Evolutionary conservation across 805 yeast species (phyloP), one percentile per base, ranked within the genome.

Genomic region (Ogataea neopini): DNA sequence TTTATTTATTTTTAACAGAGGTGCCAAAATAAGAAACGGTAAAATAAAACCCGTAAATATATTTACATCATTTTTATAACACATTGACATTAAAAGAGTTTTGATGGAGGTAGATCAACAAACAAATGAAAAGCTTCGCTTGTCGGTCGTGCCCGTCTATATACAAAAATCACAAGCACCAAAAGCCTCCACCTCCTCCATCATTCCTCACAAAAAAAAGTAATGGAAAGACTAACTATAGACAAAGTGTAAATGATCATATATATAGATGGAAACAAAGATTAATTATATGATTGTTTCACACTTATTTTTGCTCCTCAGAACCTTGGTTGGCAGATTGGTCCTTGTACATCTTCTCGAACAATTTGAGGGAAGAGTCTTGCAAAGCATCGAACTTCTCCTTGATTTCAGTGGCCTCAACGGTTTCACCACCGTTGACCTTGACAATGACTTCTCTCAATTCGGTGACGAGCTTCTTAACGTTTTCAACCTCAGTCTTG

Each of bases 341-440:
- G 55, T 67, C 68, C 61, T 69, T 69, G 68, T 69, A 81, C 69
- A 81, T 79, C 76, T 85, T 81, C 72, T 84, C 88, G 66, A 87
- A 86, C 58, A 86, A 77, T 69, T 83, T 83, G 74, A 87, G 76
- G 14, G 92, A 82, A 59, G 84, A 77, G 62, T 74, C 80, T 73
- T 86, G 91, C 68, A 86, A 74, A 63, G 81, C 87, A 56, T 84
- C 89, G 58, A 88, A 81, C 77, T 82, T 79, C 59, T 80, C 72
- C 78, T 84, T 84, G 70, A 87, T 76, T 58, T 75, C 80, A 51
- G 76, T 64, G 47, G 78, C 69, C 57, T 75, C 81, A 57, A 79
- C 80, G 40, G 52, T 45, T 41, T 74, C 79, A 53, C 77, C 81
- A 45, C 77, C 71, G 53, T 76, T 71, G 46, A 77, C 78, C 73